phyloP scores from a whole-genome alignment of 345 rosid genomes.

The Lepidium sativum region DNA sequence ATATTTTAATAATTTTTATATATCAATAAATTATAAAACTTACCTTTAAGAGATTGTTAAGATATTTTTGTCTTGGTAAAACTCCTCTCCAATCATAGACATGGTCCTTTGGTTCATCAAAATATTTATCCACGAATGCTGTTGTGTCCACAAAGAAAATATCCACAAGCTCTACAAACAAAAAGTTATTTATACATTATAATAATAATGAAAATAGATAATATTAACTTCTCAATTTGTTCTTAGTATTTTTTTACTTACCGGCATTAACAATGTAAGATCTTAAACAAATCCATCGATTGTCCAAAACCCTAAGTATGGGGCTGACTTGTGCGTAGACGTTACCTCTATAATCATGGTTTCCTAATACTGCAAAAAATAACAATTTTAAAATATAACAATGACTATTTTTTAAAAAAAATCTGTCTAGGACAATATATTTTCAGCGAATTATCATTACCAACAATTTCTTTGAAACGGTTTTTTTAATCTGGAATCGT shows the following conservation, averaged over 20 bases:
- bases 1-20: too few species aligned
- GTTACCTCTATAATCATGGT: constrained; percentile 55
- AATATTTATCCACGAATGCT: constrained; percentile 53
- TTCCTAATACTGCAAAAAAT: constrained; percentile 42
- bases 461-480: too few species aligned
- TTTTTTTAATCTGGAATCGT: too few species aligned
- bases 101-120: constrained; percentile 36
- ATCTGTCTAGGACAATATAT: too few species aligned
- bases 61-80: constrained; percentile 37
- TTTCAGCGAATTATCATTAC: too few species aligned
- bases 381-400: too few species aligned
- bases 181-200: background rate
- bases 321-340: constrained; percentile 47
- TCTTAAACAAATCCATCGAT: constrained; percentile 47
- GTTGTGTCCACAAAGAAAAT: constrained; percentile 64
- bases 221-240: background rate
- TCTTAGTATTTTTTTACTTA: constrained; percentile 4
- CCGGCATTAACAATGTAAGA: constrained; percentile 44
- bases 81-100: constrained; percentile 60
- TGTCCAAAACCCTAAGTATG: constrained; percentile 30
- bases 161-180: constrained; percentile 37
- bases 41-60: constrained; percentile 38
- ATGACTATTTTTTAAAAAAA: too few species aligned
- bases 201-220: background rate
- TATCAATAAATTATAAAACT: too few species aligned